Base-by-base conservation (phyloP, 176 grass and related monocot species). In the Canna indica region DNA sequence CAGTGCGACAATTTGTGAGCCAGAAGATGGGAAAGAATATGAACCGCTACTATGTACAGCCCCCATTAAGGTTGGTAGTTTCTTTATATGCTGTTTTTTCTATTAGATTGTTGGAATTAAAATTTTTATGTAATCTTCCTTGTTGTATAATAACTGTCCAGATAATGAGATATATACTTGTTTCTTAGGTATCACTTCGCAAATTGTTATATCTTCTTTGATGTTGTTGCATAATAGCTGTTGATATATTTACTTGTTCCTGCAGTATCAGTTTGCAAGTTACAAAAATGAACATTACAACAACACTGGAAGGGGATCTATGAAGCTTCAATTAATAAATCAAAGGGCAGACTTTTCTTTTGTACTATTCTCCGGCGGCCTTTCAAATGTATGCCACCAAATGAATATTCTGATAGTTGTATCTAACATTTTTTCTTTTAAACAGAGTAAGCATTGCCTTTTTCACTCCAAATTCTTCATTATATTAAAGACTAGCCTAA, bases 271-370 rank as follows among this genome's bases (percentile, higher is more conserved):
- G 77, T 77, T 73, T 78, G 73, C 83, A 35, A 86, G 78, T 29
- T 89, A 84, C 59, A 82, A 63, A 74, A 97, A 64, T 50, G 12
- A 27, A 1, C 64, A 85, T 18, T 88, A 83, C 54, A 73, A 4
- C 20, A 83, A 67, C 52, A 64, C 80, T 74, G 90, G 91, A 35
- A 85, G 82, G 68, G 78, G 82, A 18, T 11, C 34, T 5, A 42
- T 90, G 68, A 88, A 83, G 82, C 82, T 88, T 81, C 91, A 90
- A 32, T 39, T 90, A 75, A 95, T 95, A 77, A 95, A 90, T 54
- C 91, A 90, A 78, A 85, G 82, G 38, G 84, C 68, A 36, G 91
- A 90, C 73, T 95, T 95, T 72, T 72, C 87, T n/a, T 87, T 90
- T 36, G 82, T 70, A 64, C 74, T 95, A 50, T 95, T 90, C 67